Percentiles rank a stretch among this genome's conserved stretches.
Conservation (phyloP, 768 basidiomycete genomes). For the Russula griseocarnosa region DNA sequence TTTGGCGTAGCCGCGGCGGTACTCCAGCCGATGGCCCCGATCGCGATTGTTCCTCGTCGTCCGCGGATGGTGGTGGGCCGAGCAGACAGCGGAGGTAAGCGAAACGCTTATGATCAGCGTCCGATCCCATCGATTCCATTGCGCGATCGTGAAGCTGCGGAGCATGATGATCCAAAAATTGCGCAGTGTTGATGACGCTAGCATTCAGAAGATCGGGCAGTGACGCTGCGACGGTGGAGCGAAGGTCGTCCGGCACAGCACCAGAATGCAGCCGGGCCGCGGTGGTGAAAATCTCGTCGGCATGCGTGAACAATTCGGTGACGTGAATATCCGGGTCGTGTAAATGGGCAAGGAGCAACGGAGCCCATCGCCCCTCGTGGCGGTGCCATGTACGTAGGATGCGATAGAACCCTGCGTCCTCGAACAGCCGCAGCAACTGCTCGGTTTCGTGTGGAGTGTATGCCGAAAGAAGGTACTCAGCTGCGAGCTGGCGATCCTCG, state of each 20-base stretch:
- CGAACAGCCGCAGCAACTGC: slow-evolving; percentile 63
- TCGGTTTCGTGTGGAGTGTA: slow-evolving; percentile 83
- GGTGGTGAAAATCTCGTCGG: slow-evolving; percentile 57
- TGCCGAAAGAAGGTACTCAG: slow-evolving; percentile 87
- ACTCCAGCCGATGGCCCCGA: slow-evolving; percentile 43
- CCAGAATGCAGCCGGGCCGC: slow-evolving; percentile 48
- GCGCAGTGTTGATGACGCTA: slow-evolving; percentile 64
- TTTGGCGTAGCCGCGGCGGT: slow-evolving; percentile 48
- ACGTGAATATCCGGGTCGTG: slow-evolving; percentile 62
- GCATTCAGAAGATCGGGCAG: slow-evolving; percentile 61
- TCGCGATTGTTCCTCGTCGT: slow-evolving; percentile 39
- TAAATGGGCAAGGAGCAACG: slow-evolving; percentile 68
- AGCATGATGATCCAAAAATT: slow-evolving; percentile 62
- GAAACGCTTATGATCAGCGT: slow-evolving; percentile 54
- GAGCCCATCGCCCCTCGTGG: slow-evolving; percentile 71
- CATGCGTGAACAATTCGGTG: slow-evolving; percentile 58
- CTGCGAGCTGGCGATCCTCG: slow-evolving; percentile 93
- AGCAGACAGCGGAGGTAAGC: slow-evolving; percentile 76
- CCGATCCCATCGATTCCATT: slow-evolving; percentile 46
- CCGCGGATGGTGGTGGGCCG: slow-evolving; percentile 46
- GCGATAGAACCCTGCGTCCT: slow-evolving; percentile 82
- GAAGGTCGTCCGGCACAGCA: slow-evolving; percentile 52
- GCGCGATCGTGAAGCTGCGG: slow-evolving; percentile 66
- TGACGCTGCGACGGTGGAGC: slow-evolving; percentile 49
- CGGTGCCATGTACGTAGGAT: slow-evolving; percentile 81